Conservation (phyloP, 2,329 filamentous ascomycete species). For the Lithohypha guttulata region DNA sequence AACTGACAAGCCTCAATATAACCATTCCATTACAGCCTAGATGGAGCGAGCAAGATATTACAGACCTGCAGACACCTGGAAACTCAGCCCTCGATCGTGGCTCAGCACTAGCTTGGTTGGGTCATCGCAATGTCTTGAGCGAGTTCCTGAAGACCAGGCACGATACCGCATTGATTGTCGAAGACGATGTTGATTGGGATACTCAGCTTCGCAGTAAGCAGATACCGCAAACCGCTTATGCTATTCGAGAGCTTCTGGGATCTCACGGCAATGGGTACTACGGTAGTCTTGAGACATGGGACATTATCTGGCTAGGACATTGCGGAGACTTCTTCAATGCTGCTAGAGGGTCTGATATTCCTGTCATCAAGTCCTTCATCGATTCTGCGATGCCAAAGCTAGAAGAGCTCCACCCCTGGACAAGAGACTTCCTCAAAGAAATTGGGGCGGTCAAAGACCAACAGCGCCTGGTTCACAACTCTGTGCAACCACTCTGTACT, state of each 20-base stretch:
- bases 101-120: slow-evolving; percentile 11
- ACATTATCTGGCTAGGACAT: slow-evolving; percentile 24
- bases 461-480: slow-evolving; percentile 24
- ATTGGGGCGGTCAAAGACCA: slow-evolving; percentile 9
- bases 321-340: slow-evolving; percentile 15
- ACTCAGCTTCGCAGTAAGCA: slow-evolving; percentile 28
- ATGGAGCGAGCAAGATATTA: slow-evolving; percentile 22
- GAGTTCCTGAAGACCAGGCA: slow-evolving; percentile 29
- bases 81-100: slow-evolving; percentile 9
- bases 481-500: slow-evolving; percentile 25
- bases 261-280: slow-evolving; percentile 5
- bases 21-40: slow-evolving; percentile 27
- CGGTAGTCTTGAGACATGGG: slow-evolving; percentile 21
- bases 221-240: slow-evolving; percentile 7
- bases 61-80: neutral
- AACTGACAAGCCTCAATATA: slow-evolving; percentile 26
- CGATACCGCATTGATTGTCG: slow-evolving; percentile 33
- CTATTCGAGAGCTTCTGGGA: slow-evolving; percentile 6
- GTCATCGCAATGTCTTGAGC: slow-evolving; percentile 6
- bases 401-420: slow-evolving; percentile 15
- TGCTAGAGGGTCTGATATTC: slow-evolving; percentile 14
- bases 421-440: slow-evolving; percentile 12
- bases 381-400: slow-evolving; percentile 23
- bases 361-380: slow-evolving; percentile 17
- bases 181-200: slow-evolving; percentile 39